Evolutionary conservation across 768 basidiomycete genomes (phyloP), one percentile per base, ranked within the genome.

Genomic region (Leucocoprinus leucothites): DNA sequence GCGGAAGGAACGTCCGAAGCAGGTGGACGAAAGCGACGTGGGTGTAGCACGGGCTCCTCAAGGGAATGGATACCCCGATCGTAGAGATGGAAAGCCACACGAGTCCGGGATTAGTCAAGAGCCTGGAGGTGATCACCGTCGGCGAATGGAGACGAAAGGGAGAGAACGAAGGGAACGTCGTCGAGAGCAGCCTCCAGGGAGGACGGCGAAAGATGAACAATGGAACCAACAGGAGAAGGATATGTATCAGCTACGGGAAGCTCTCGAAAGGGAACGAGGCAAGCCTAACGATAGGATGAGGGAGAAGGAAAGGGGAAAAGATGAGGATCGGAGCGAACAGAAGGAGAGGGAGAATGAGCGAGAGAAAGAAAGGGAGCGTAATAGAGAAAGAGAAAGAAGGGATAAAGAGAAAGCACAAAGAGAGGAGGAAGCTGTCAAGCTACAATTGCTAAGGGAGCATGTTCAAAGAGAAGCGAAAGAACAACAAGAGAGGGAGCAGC

Each of bases 251-350:
- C 21, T 58, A 21, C 57, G 48, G 11, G 48, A 44, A 22, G 36
- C 25, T n/a, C n/a, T n/a, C n/a, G n/a, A n/a, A n/a, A 49, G 26
- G 25, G 40, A 45, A 19, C 26, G 31, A 21, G 57, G 40, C 13
- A 46, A 28, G 41, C 51, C 51, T 61, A 57, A 52, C 43, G 59
- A 53, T 36, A 60, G 25, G 52, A 44, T 45, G 55, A 59, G 26
- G 53, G 57, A 58, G 42, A 60, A 36, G 44, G 35, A 51, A 6
- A 40, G 57, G 51, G 50, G 49, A 21, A 43, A 55, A 43, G 58
- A 65, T 44, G 57, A 41, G 22, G 57, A 40, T 65, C 68, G 26
- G 70, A 55, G 43, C 24, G 55, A 57, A 24, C 58, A 22, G 60
- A 63, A 40, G 45, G 61, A 53, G 58, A 64, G 40, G 18, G 50